A percentile compares a stretch with the other conserved stretches of the same genome.
Conservation (phyloP, 2,329 filamentous ascomycete species). For the Trichoderma lentiforme region DNA sequence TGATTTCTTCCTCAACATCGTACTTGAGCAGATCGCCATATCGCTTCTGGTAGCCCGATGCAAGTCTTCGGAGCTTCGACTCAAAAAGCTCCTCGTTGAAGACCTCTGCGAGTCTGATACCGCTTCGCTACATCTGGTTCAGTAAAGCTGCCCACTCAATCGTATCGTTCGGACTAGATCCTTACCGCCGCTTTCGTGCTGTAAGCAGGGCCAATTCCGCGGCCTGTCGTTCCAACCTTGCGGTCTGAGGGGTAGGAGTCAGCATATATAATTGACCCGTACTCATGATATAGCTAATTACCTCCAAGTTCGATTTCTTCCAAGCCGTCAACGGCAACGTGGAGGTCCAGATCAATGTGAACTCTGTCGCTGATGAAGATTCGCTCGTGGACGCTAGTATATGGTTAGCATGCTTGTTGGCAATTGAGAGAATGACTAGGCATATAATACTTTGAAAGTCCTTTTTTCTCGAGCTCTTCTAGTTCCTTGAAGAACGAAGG, state of each 20-base stretch:
- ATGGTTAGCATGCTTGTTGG: constrained; percentile 31
- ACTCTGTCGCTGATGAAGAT: constrained; percentile 63
- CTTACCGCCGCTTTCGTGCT: constrained; percentile 27
- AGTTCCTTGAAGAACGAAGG: constrained; percentile 43
- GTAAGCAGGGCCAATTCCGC: constrained; percentile 40
- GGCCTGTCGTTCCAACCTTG: constrained; percentile 37
- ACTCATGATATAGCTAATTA: background rate
- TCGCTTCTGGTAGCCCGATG: constrained; percentile 58
- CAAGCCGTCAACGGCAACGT: constrained; percentile 65
- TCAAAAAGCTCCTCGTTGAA: constrained; percentile 67
- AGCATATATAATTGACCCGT: background rate
- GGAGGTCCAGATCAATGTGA: constrained; percentile 63
- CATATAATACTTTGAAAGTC: constrained; percentile 4
- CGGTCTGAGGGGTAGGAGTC: constrained; percentile 19
- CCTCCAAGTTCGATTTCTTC: constrained; percentile 54
- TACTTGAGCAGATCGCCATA: constrained; percentile 64
- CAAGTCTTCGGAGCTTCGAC: constrained; percentile 60
- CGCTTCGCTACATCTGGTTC: constrained; percentile 50
- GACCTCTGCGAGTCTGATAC: constrained; percentile 64
- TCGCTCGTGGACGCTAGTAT: constrained; percentile 37
- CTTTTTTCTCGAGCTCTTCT: constrained; percentile 35
- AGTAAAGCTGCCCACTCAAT: constrained; percentile 8
- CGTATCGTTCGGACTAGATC: background rate
- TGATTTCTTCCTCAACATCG: constrained; percentile 68
- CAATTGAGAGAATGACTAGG: constrained; percentile 20